phyloP scores from a whole-genome alignment of 345 rosid species.

The Brassica napus region Da-Ae NC_063444.1:23619001-23619500 shows the following conservation, averaged over 20 bases:
- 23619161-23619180: not conserved
- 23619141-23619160: not conserved
- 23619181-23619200: not conserved
- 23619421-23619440: not conserved
- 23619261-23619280: not conserved
- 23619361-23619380: constrained; percentile 1
- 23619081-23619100: not conserved
- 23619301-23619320: constrained; percentile 58
- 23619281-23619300: not conserved
- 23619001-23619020: not conserved
- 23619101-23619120: not conserved
- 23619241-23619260: not conserved
- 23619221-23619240: not conserved
- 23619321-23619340: constrained; percentile 55
- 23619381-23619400: not conserved
- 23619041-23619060: not conserved
- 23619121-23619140: not conserved
- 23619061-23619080: not conserved
- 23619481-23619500: constrained; percentile 57
- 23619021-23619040: not conserved
- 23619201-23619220: not conserved
- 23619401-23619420: not conserved
- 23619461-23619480: constrained; percentile 51
- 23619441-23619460: not conserved
- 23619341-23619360: constrained; percentile 56